Evolutionary conservation across 192 early-diverging fungal species (phyloP).

Genomic region (Coemansia sp.): DNA sequence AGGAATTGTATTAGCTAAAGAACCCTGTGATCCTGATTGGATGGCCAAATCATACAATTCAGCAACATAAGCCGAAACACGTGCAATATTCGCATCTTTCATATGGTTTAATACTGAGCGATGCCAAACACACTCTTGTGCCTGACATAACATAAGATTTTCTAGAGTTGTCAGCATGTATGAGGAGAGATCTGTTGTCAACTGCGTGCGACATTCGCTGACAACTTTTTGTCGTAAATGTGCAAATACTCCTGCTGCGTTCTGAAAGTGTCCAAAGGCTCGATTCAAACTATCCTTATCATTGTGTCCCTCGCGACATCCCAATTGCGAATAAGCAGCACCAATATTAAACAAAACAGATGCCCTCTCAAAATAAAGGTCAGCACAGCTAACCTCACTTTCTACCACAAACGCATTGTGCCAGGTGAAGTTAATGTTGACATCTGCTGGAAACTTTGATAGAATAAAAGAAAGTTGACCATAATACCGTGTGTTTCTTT

Average conservation of each 20-base stretch:
- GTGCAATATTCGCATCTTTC: constrained; percentile 73
- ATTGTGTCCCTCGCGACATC: constrained; percentile 63
- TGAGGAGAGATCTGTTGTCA: constrained; percentile 69
- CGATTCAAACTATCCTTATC: constrained; percentile 74
- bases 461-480: constrained; percentile 80
- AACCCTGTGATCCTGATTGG: constrained; percentile 63
- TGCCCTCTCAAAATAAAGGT: constrained; percentile 82
- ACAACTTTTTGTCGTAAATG: constrained; percentile 61
- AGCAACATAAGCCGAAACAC: constrained; percentile 72
- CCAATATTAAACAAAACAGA: constrained; percentile 83
- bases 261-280: constrained; percentile 79
- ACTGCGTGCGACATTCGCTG: constrained; percentile 63
- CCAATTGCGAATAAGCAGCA: constrained; percentile 81
- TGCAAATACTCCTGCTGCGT: constrained; percentile 76
- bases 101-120: constrained; percentile 79
- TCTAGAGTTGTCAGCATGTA: constrained; percentile 66
- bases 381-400: constrained; percentile 64
- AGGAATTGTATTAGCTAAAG: constrained; percentile 58
- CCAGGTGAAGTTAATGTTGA: constrained; percentile 53
- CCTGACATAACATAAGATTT: constrained; percentile 87
- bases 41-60: constrained; percentile 69
- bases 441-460: constrained; percentile 86
- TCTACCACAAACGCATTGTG: constrained; percentile 47
- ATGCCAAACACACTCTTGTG: constrained; percentile 91
- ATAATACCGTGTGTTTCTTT: constrained; percentile 73